Evolutionary conservation across 2,329 filamentous ascomycete genomes (phyloP), one percentile per base, ranked within the genome.

Genomic region (Alternaria ventricosa): DNA sequence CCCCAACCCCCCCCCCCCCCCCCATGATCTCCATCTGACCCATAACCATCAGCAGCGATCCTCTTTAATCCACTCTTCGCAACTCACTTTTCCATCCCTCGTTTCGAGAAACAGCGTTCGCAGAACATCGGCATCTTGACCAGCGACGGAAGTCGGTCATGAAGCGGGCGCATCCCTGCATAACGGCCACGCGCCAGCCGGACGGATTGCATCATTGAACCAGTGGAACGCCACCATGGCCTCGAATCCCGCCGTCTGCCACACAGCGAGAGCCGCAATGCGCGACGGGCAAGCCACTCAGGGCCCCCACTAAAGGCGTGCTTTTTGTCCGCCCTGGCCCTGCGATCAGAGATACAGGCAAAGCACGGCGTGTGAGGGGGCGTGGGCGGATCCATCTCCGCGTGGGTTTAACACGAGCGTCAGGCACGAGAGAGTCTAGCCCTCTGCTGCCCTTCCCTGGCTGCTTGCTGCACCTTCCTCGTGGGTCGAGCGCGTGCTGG

Each of bases 401-500:
- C 64, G 59, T 67, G 64, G 55, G 47, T 60, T 58, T 49, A 12
- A 41, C 58, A 64, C 61, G 57, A 57, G 61, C 50, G 30, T 7
- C 49, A 53, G 30, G 49, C 51, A 22, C 41, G 27, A 27, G 22
- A 56, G 49, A 23, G 43, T 55, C 44, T 53, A 61, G 57, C 44
- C 47, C 60, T 61, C 12, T 18, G 4, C 23, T 36, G 20, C 10
- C 15, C 15, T 36, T 53, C 20, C 49, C 47, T 51, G 28, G 47
- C 27, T 59, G 63, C 61, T 51, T 18, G 47, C 27, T 59, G 63
- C 61, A 51, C 56, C 20, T 55, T 30, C 49, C 66, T 63, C 61
- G 63, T 66, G 65, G 44, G 36, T 44, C 33, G 55, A 36, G 55
- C 66, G 63, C 66, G 61, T 66, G 66, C 63, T 23, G 23, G 28